Base-by-base conservation (phyloP, 1,284 basidiomycete species). In the Phlebopus sp. region DNA sequence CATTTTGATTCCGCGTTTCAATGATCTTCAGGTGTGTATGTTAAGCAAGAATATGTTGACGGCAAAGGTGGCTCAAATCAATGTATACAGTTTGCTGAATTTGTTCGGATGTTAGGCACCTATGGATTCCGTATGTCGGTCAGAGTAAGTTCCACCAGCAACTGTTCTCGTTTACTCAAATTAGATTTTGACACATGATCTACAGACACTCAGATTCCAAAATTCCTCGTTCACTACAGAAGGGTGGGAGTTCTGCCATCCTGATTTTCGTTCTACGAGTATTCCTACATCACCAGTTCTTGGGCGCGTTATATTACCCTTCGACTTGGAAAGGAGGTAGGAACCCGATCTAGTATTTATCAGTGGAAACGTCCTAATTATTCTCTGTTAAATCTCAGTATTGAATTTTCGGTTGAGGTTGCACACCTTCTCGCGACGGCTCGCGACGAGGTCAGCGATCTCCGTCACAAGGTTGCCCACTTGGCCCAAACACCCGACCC, bases 171-270 rank as follows among this genome's bases (percentile, higher is more conserved):
- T 5, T 7, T 7, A n/a, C 13, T 17, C 5, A 3, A 31, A 14
- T 14, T 11, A 5, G 7, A 23, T 23, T 4, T 5, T 37, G 7
- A 32, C n/a, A 27, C 17, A 14, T 15, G 9, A 32, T 43, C 31
- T 25, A 19, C 21, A 46, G 45, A 46, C 31, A 11, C 17, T 40
- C 23, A 30, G 8, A 7, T 41, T 27, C 23, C 18, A 19, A 14
- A 9, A 35, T 11, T 35, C 18, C 4, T 46, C 45, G 0, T 23
- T 34, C n/a, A 40, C 45, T 29, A 36, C 38, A 25, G 45, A 46
- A 17, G 45, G 37, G 6, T 46, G 45, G 45, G 38, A 40, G 31
- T 46, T 46, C 14, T 25, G 31, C 15, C 45, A 39, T 21, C 38
- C 37, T 4, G 31, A 11, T 3, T 46, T 46, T 18, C 29, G 4